phyloP scores from a whole-genome alignment of 2,329 filamentous ascomycete genomes.

The Claviceps sp. region DNA sequence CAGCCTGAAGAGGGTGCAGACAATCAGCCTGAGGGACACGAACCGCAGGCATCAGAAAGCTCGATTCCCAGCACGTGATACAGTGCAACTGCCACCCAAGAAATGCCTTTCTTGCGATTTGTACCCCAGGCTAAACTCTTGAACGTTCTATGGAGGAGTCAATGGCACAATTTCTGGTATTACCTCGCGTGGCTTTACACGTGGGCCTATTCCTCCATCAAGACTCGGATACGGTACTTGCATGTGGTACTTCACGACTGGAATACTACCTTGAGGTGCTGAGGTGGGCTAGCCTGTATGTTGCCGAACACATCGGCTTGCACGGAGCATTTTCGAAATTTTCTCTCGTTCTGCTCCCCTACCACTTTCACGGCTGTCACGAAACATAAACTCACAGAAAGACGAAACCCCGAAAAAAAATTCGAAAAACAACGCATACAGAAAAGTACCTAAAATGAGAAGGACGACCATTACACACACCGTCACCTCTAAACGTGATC shows the following conservation, averaged over 20 bases:
- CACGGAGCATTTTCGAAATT: neutral
- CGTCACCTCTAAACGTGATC: neutral
- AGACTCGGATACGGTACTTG: neutral
- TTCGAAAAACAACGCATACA: too few species aligned
- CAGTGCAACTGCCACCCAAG: neutral
- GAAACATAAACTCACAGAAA: neutral
- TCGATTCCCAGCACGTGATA: slow-evolving; percentile 38
- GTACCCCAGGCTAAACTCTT: neutral
- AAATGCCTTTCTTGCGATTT: neutral
- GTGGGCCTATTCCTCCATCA: neutral
- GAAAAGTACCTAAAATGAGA: too few species aligned
- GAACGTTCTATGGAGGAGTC: neutral
- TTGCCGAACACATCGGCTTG: neutral
- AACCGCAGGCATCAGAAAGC: slow-evolving; percentile 46
- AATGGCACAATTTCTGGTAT: neutral
- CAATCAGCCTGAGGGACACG: slow-evolving; percentile 39
- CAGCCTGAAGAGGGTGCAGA: slow-evolving; percentile 72
- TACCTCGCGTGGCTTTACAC: neutral
- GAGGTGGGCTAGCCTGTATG: neutral
- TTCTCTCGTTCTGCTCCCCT: neutral
- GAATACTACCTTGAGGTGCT: neutral
- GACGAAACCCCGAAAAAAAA: too few species aligned
- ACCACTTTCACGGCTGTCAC: slow-evolving; percentile 3
- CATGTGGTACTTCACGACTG: neutral
- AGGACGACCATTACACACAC: neutral